Conservation (phyloP, 2,329 filamentous ascomycete genomes). For the Ceratocystis alfenasii region DNA sequence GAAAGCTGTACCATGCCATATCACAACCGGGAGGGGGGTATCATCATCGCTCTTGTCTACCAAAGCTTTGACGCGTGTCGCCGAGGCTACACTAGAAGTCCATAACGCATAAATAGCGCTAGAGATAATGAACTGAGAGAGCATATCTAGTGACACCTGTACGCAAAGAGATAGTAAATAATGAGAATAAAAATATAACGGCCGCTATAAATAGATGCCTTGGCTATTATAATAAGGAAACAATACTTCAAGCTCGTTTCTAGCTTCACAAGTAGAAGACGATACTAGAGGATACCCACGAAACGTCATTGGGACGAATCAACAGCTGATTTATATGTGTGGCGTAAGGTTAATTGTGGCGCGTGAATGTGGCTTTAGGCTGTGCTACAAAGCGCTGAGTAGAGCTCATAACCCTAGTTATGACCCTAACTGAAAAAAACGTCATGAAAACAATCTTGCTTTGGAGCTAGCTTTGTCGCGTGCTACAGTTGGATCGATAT, state of each 20-base stretch:
- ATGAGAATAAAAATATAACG: background rate
- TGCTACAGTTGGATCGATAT: background rate
- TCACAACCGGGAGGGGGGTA: slow-evolving; percentile 73
- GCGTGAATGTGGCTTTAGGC: background rate
- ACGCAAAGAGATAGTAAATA: background rate
- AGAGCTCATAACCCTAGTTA: background rate
- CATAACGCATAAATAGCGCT: slow-evolving; percentile 14
- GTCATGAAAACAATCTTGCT: background rate
- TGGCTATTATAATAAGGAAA: background rate
- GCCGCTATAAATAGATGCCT: background rate
- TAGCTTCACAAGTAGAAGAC: background rate
- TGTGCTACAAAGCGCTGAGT: background rate
- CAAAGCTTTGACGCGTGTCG: slow-evolving; percentile 26
- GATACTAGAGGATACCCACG: background rate
- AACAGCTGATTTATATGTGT: background rate
- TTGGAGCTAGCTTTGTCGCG: background rate
- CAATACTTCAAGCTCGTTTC: background rate
- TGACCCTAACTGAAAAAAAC: background rate
- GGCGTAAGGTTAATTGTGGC: background rate
- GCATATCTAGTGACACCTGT: slow-evolving; percentile 11
- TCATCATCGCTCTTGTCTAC: slow-evolving; percentile 39
- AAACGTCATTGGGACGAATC: background rate
- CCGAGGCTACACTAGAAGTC: slow-evolving; percentile 25
- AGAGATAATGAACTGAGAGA: slow-evolving; percentile 15
- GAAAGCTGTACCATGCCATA: slow-evolving; percentile 63